Evolutionary conservation across 257 asterid species (phyloP).

Genomic region (Solanum virginianum): DNA sequence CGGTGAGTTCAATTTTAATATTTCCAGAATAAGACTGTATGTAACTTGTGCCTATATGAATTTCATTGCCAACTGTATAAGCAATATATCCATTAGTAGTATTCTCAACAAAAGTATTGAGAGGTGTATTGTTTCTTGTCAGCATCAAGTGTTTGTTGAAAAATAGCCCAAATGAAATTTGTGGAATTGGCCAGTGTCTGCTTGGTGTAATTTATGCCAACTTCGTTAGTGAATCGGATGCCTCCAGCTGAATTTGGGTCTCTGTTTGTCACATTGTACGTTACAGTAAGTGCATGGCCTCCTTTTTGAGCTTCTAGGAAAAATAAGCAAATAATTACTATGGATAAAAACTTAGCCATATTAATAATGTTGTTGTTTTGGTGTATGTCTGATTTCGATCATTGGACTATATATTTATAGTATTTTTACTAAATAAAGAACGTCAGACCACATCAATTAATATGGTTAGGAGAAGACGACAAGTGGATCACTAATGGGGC

Average conservation of each 20-base stretch:
- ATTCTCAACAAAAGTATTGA: constrained; percentile 39
- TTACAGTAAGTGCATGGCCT: neutral
- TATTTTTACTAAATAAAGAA: neutral
- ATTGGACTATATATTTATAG: neutral
- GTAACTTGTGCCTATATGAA: constrained; percentile 38
- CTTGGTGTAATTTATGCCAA: constrained; percentile 5
- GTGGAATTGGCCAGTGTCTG: constrained; percentile 11
- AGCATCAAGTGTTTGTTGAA: constrained; percentile 22
- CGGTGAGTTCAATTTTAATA: constrained; percentile 33
- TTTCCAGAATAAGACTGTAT: constrained; percentile 26
- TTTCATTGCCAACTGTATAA: constrained; percentile 16
- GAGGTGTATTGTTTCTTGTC: constrained; percentile 23
- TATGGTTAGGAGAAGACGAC: neutral
- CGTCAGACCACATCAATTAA: neutral
- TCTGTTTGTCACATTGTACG: neutral
- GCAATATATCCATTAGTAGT: constrained; percentile 28
- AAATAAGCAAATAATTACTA: neutral
- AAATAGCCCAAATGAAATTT: constrained; percentile 19
- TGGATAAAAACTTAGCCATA: neutral
- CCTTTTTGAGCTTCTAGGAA: neutral
- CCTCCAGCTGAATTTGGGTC: neutral
- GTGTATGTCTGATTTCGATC: neutral
- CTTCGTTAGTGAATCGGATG: neutral
- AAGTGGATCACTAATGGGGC: neutral
- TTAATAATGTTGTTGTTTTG: neutral